Evolutionary conservation across 2,329 filamentous ascomycete genomes (phyloP), one percentile per base, ranked within the genome.

Genomic region (Diplocarpon rosae): DNA sequence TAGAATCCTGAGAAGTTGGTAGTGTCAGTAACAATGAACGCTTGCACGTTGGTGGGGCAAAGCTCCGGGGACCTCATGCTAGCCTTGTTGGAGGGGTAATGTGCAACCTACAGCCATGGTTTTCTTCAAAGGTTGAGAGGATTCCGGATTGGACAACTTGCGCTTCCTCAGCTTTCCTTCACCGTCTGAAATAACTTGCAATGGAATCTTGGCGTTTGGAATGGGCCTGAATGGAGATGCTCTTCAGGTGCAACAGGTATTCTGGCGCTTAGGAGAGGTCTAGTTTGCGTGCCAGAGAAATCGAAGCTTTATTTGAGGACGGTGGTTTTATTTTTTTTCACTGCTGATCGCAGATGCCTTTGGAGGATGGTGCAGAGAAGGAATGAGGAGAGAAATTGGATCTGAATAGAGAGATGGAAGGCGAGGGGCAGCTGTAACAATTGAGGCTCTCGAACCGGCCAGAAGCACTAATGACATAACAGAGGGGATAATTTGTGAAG

Each of bases 91-190:
- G 39, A 42, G 50, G 48, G 50, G 48, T 48, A 44, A 32, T 32
- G 41, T 42, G 46, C 28, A 36, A 69, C 76, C 66, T 65, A 81
- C 78, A 60, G 72, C 68, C 75, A 80, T 80, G 63, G 61, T 72
- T 67, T 69, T 71, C 66, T 80, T 80, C 39, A 68, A 67, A 63
- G 70, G 70, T 58, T 70, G 69, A 63, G 69, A 66, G 63, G 68
- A 64, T 61, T 77, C 75, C 68, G 73, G 73, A 67, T 69, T 67
- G 54, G 78, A 81, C 58, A 78, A 67, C 66, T 78, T 82, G 66
- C 78, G 76, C 70, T 82, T 82, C 71, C 75, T 76, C 74, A 75
- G 72, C 65, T 75, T 75, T 67, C 54, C 59, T 53, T 52, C 52
- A 40, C 52, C 53, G 47, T 54, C 47, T 39, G 42, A 11, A 27